These are phyloP conservation scores for Trametes meyenii DNA, from an alignment of 768 basidiomycete genomes.

Conservation along the genomic window DNA sequence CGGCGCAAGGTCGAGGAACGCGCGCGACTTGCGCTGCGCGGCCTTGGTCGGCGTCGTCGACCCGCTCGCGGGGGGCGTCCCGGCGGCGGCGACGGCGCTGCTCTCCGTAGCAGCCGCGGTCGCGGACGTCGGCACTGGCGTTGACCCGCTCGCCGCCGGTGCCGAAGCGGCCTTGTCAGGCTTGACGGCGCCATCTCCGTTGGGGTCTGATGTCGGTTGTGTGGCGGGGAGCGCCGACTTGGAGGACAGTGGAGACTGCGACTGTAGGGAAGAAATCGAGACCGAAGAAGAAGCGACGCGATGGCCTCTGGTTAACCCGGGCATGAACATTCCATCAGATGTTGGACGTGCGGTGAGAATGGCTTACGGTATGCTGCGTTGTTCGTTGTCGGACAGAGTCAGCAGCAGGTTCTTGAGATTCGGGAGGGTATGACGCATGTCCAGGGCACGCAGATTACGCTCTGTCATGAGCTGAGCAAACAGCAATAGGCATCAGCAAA, in stretches of 20 bases:
- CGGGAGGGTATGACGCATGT: constrained; percentile 94
- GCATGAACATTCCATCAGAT: neutral
- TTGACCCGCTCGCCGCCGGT: neutral
- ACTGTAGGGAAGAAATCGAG: constrained; percentile 28
- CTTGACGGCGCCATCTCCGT: neutral
- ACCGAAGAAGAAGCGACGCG: constrained; percentile 22
- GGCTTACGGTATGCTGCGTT: constrained; percentile 48
- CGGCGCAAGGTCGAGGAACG: constrained; percentile 62
- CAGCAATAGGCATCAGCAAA: constrained; percentile 18
- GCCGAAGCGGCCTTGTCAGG: neutral
- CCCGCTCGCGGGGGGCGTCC: constrained; percentile 57
- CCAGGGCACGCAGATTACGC: constrained; percentile 83
- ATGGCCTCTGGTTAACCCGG: constrained; percentile 10
- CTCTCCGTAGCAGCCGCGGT: constrained; percentile 4
- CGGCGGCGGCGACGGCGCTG: constrained; percentile 23
- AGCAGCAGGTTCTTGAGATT: constrained; percentile 94
- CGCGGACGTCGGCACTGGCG: neutral
- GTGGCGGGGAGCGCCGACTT: constrained; percentile 15
- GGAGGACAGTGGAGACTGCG: constrained; percentile 20
- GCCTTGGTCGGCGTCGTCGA: constrained; percentile 56
- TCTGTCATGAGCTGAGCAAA: constrained; percentile 81
- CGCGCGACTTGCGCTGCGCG: constrained; percentile 31
- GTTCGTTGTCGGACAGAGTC: constrained; percentile 76
- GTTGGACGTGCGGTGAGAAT: constrained; percentile 5
- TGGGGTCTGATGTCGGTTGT: constrained; percentile 8